Conservation (phyloP, 2,329 filamentous ascomycete species). For the Orbilia ellipsospora region DNA sequence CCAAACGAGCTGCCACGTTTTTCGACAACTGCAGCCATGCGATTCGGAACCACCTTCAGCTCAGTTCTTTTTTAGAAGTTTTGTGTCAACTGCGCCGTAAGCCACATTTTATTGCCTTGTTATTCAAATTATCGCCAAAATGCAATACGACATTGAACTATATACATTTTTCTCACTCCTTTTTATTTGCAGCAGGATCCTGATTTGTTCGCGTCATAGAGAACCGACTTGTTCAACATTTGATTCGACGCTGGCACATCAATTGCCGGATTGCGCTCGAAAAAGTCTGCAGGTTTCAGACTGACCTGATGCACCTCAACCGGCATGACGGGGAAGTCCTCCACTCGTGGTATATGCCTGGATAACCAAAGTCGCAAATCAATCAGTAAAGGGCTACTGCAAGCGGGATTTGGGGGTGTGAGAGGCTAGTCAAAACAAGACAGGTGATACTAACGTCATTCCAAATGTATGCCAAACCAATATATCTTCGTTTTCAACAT, state of each 20-base stretch:
- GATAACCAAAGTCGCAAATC: constrained; percentile 21
- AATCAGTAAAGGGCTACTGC: constrained; percentile 42
- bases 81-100: constrained; percentile 26
- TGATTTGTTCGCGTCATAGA: constrained; percentile 35
- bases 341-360: constrained; percentile 54
- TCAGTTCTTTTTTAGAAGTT: constrained; percentile 31
- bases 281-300: constrained; percentile 65
- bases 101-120: constrained; percentile 7
- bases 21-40: constrained; percentile 29
- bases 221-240: constrained; percentile 37
- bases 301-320: constrained; percentile 68
- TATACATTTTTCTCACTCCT: constrained; percentile 24
- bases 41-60: constrained; percentile 43
- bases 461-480: constrained; percentile 68
- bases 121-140: constrained; percentile 6
- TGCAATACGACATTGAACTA: constrained; percentile 23
- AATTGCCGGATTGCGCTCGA: constrained; percentile 62
- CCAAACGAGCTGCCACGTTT: constrained; percentile 55
- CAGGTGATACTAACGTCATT: constrained; percentile 72
- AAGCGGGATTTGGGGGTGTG: constrained; percentile 25
- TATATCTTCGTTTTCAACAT: constrained; percentile 67
- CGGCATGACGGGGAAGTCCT: constrained; percentile 71
- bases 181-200: constrained; percentile 46
- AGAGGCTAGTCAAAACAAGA: constrained; percentile 12
- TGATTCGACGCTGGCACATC: constrained; percentile 65